Conservation (phyloP, 2,329 filamentous ascomycete species). For the Fusarium musae region DNA sequence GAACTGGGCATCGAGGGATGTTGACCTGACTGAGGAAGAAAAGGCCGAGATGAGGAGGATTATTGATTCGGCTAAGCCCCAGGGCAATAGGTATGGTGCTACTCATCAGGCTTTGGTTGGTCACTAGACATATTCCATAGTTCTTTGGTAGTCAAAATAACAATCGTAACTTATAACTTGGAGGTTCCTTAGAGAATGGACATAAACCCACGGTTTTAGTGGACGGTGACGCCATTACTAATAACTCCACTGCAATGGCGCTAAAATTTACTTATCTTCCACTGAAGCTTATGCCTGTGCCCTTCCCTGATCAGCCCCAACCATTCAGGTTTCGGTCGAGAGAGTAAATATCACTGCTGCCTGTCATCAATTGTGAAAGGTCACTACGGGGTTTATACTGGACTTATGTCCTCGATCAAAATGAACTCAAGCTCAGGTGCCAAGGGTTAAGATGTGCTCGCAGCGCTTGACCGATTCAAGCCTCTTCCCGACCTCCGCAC, state of each 20-base stretch:
- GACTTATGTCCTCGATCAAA: accelerated
- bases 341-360: too few relatives aligned
- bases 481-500: neutral
- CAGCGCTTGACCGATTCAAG: neutral
- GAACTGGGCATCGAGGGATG: neutral
- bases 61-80: neutral
- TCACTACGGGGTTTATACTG: accelerated
- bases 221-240: neutral
- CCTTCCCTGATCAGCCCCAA: neutral
- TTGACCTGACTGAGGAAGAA: neutral
- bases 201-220: too few relatives aligned
- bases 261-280: neutral
- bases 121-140: too few relatives aligned
- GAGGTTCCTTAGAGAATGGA: neutral
- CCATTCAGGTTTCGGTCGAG: neutral
- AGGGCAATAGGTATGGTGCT: neutral
- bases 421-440: too few relatives aligned
- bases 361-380: neutral
- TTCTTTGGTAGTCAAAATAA: too few relatives aligned
- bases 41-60: neutral
- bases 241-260: neutral
- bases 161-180: neutral
- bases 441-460: neutral
- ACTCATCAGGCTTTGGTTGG: slow-evolving; percentile 3
- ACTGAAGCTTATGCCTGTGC: neutral